Evolutionary conservation across 2,329 filamentous ascomycete genomes (phyloP), one percentile per base, ranked within the genome.

Genomic region (Diaporthe batatas): DNA sequence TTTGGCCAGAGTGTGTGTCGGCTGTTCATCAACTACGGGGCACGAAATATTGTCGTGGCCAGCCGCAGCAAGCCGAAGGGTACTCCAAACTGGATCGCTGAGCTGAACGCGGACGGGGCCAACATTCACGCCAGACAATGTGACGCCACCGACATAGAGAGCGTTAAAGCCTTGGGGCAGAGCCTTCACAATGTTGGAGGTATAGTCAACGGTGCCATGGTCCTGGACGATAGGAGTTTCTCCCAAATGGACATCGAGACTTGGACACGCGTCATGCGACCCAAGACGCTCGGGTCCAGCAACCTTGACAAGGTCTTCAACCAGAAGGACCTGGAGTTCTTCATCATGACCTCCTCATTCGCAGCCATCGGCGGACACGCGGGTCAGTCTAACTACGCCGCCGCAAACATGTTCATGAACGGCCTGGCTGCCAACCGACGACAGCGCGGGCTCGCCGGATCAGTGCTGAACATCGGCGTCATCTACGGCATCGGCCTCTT

Each of bases 331-430:
- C 76, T 86, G 47, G 83, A 85, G 14, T 85, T 86, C 76, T 86
- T 86, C 78, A 83, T 86, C 77, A 83, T 86, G 83, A 85, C 83
- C 0, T 85, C 83, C 7, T 85, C 83, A 0, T 85, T 86, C 68
- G 83, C 84, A 0, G 84, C 83, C 6, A 78, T 83, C 7, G 84
- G 83, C 18, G 84, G 84, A 0, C 84, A 86, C 70, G 78, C 82
- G 0, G 84, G 84, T 0, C 84, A 86, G 76, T 80, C 82, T 34
- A 85, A 84, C 77, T 86, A 86, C 67, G 84, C 84, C 0, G 81
- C 83, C 0, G 84, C 84, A 29, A 86, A 86, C 77, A 84, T 84
- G 81, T 85, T 81, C 80, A 85, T 86, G 84, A 86, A 86, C 74
- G 83, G 82, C 3, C 77, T 86, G 0, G 83, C 83, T 0, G 81